These are phyloP conservation scores for Spiromastix sp. DNA, from an alignment of 2,329 filamentous ascomycete genomes.

Conservation along the genomic window DNA sequence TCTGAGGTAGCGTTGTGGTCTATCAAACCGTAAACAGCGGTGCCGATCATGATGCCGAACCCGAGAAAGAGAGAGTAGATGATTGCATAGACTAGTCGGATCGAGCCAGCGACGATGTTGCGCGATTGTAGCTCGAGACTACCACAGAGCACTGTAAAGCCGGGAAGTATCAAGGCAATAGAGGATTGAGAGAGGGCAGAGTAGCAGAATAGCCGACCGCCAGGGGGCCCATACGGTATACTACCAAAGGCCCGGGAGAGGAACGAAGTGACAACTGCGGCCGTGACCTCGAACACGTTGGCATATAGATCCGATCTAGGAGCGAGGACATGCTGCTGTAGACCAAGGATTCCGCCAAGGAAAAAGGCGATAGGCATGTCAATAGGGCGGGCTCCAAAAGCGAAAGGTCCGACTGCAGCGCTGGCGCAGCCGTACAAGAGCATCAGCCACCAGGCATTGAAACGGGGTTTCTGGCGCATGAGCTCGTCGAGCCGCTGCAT, in stretches of 20 bases:
- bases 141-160: slow-evolving; percentile 52
- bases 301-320: slow-evolving; percentile 59
- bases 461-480: slow-evolving; percentile 47
- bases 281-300: slow-evolving; percentile 56
- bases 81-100: slow-evolving; percentile 64
- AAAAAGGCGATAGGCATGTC: slow-evolving; percentile 70
- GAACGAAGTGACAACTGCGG: slow-evolving; percentile 57
- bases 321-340: slow-evolving; percentile 63
- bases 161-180: slow-evolving; percentile 63
- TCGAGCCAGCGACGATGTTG: slow-evolving; percentile 59
- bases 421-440: slow-evolving; percentile 66
- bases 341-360: slow-evolving; percentile 62
- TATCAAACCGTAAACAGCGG: slow-evolving; percentile 52
- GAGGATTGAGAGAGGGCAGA: slow-evolving; percentile 62
- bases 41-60: slow-evolving; percentile 60
- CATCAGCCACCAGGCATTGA: slow-evolving; percentile 44
- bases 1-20: slow-evolving; percentile 43
- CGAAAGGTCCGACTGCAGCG: slow-evolving; percentile 66
- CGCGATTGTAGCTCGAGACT: slow-evolving; percentile 59
- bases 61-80: slow-evolving; percentile 64
- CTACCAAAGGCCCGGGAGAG: slow-evolving; percentile 60
- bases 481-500: slow-evolving; percentile 41
- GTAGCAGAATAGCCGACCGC: slow-evolving; percentile 53
- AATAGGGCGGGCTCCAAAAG: slow-evolving; percentile 64
- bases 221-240: slow-evolving; percentile 44